phyloP scores from a whole-genome alignment of 805 yeast genomes.

The Myxozyma neotropica region DNA sequence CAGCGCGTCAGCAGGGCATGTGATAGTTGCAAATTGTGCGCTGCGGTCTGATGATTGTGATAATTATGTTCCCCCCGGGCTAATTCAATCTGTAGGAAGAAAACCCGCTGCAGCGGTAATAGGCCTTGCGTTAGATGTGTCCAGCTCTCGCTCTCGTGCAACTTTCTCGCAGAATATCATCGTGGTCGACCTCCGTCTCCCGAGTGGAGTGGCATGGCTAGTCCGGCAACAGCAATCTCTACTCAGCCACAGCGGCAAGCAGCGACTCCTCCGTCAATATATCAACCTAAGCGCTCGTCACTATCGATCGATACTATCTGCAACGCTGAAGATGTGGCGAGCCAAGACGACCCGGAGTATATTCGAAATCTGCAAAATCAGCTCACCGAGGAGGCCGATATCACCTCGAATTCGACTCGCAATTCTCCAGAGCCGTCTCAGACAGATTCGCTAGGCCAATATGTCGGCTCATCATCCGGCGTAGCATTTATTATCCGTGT shows the following conservation, averaged over 20 bases:
- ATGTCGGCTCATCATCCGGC: constrained; percentile 25
- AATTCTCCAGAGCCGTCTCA: constrained; percentile 15
- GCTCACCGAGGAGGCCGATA: constrained; percentile 1
- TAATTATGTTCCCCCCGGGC: too few species aligned
- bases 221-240: not conserved
- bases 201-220: constrained; percentile 12
- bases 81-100: constrained; percentile 5
- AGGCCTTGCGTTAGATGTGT: constrained; percentile 24
- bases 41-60: too few species aligned
- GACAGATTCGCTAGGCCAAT: constrained; percentile 21
- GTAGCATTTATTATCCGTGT: constrained; percentile 22
- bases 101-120: constrained; percentile 23
- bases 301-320: constrained; percentile 1
- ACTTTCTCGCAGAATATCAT: constrained; percentile 25
- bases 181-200: constrained; percentile 29
- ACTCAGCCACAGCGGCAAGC: not conserved
- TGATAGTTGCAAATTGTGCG: constrained; percentile 19
- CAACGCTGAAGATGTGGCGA: constrained; percentile 5
- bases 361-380: constrained; percentile 5
- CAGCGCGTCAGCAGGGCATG: constrained; percentile 26
- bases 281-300: not conserved
- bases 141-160: constrained; percentile 14
- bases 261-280: not conserved
- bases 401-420: not conserved
- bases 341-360: constrained; percentile 18